Evolutionary conservation across 371 early-diverging fungal genomes (phyloP).

Genomic region (Actinomucor elegans): DNA sequence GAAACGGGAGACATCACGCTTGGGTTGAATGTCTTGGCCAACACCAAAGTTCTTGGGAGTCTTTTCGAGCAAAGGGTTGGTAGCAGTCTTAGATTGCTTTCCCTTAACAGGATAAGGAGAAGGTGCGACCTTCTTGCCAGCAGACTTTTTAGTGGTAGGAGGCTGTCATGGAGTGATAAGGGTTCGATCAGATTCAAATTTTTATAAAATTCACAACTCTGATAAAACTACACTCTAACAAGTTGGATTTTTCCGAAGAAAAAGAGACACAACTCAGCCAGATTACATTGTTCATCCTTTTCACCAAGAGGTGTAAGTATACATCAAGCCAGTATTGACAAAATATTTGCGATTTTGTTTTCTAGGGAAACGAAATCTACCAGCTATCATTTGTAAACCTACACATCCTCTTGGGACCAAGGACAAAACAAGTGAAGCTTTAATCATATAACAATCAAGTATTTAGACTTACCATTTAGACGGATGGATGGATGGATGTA

Average conservation of each 20-base stretch:
- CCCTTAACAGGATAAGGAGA: conserved; percentile 78
- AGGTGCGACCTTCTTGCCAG: conserved; percentile 90
- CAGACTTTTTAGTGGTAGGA: conserved; percentile 49
- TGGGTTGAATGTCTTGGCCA: conserved; percentile 94
- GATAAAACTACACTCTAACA: conserved; percentile 28
- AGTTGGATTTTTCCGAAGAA: conserved; percentile 15
- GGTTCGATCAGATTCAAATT: conserved; percentile 28
- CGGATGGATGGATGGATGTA: conserved; percentile 13
- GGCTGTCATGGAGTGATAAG: conserved; percentile 26
- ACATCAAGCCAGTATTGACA: conserved; percentile 14
- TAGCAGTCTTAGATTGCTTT: conserved; percentile 66
- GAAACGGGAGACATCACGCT: conserved; percentile 94
- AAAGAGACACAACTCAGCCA: conserved; percentile 20
- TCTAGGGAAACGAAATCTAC: background rate
- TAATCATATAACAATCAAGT: background rate
- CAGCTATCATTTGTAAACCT: background rate
- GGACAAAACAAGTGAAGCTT: conserved; percentile 14
- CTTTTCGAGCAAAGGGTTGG: conserved; percentile 93
- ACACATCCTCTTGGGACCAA: background rate
- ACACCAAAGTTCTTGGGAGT: conserved; percentile 90
- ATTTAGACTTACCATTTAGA: conserved; percentile 15
- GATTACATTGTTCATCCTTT: conserved; percentile 4
- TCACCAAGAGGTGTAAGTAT: conserved; percentile 5
- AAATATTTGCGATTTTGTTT: background rate
- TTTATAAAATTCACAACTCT: conserved; percentile 26